Evolutionary conservation across 495 filamentous ascomycete species (phyloP), one percentile per base, ranked within the genome.

Genomic region (Aspergillus wentii): DNA sequence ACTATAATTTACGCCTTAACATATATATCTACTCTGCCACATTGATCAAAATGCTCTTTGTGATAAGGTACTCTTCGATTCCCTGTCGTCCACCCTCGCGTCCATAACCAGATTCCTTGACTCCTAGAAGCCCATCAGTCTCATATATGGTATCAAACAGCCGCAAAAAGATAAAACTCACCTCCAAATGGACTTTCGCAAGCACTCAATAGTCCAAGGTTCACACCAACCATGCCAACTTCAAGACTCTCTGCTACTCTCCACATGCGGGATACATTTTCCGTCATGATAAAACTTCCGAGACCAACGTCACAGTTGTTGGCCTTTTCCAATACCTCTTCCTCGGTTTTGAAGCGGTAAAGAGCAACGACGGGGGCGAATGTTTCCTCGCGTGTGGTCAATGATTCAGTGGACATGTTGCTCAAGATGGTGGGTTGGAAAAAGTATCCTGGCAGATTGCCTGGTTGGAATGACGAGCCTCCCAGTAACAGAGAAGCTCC

Each of bases 111-210:
- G 51, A 55, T 20, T 52, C 45, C 44, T 59, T 59, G 15, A 54
- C 35, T 11, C 32, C 32, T 13, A 86, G 86, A 54, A 91, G 90
- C 20, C n/a, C n/a, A n/a, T n/a, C n/a, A n/a, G n/a, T n/a, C n/a
- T n/a, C n/a, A n/a, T n/a, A n/a, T n/a, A n/a, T n/a, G n/a, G n/a
- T n/a, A n/a, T n/a, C n/a, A n/a, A n/a, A n/a, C n/a, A n/a, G n/a
- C n/a, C 15, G 8, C 15, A 10, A 19, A 15, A 36, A 59, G 43
- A 54, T 47, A 15, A n/a, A 34, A 10, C 32, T 34, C 26, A 17
- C 61, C 58, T 8, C 58, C 52, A 43, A 62, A 57, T 1, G 61
- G 58, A 20, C 32, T 38, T 35, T 54, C 36, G 18, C 17, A 28
- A 32, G 30, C 41, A 35, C 33, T 44, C 15, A 38, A 6, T 8